Percentiles rank a stretch among this genome's conserved stretches.
phyloP scores from a whole-genome alignment of 2,329 filamentous ascomycete species.

The Botrytis medusae region DNA sequence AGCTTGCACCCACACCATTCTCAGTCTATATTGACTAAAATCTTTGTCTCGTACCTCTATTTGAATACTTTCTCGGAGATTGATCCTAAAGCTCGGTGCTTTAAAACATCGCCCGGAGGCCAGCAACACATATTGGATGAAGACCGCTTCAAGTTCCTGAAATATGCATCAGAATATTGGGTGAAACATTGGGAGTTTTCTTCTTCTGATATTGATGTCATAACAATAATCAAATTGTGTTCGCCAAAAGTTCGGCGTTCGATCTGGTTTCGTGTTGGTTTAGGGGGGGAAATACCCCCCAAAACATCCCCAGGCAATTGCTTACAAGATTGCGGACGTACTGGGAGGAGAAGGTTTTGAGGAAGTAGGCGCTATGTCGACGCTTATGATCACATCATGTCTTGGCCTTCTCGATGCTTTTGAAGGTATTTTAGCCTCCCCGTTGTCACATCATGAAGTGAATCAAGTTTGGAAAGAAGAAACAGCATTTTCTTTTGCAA shows the following conservation, averaged over 20 bases:
- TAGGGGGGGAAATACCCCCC: not conserved
- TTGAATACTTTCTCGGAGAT: not conserved
- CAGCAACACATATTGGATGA: not conserved
- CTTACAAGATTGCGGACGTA: accelerated
- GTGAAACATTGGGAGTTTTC: not conserved
- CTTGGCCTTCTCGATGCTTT: not conserved
- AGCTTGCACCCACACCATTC: not conserved
- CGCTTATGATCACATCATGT: not conserved
- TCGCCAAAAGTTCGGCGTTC: not conserved
- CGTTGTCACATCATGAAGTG: not conserved
- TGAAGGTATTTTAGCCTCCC: not conserved
- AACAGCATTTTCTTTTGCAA: not conserved
- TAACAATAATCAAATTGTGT: not conserved
- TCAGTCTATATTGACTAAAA: not conserved
- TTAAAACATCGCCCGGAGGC: not conserved
- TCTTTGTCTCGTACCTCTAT: slow-evolving; percentile 13
- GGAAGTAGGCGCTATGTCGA: not conserved
- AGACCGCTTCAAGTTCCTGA: not conserved
- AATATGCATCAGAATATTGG: slow-evolving; percentile 1
- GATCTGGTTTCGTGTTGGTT: not conserved
- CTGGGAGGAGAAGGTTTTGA: not conserved
- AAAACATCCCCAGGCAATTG: not conserved
- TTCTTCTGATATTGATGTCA: not conserved
- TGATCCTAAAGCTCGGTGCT: not conserved
- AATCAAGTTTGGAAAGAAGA: not conserved